Conservation (phyloP, 108 stramenopile species). For the Schizochytrium sp. region DNA sequence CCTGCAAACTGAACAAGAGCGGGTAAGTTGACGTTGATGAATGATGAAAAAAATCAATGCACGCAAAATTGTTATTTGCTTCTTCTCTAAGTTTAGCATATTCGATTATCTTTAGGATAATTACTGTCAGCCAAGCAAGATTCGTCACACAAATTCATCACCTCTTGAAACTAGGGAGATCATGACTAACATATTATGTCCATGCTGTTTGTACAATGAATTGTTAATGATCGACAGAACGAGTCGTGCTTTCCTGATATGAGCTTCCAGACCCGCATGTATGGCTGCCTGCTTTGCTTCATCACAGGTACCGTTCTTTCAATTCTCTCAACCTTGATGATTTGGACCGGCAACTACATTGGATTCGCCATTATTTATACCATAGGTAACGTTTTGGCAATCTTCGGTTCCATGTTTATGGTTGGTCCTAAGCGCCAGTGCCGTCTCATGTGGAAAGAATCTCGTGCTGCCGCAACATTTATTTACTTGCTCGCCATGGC, state of each 20-base stretch:
- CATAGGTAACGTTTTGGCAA: slow-evolving; percentile 42
- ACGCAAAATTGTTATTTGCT: too few species aligned
- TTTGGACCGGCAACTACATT: not conserved
- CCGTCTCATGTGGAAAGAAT: slow-evolving; percentile 46
- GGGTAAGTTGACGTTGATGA: not conserved
- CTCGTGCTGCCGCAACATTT: not conserved
- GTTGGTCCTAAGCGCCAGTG: slow-evolving; percentile 49
- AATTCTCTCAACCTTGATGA: not conserved
- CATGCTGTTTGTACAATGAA: too few species aligned
- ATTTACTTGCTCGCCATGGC: slow-evolving; percentile 25
- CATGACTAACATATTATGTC: not conserved
- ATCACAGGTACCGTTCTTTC: not conserved
- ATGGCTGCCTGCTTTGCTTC: slow-evolving; percentile 45
- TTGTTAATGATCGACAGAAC: not conserved
- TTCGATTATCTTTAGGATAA: too few species aligned
- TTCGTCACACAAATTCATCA: too few species aligned
- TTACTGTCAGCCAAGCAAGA: too few species aligned
- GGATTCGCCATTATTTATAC: slow-evolving; percentile 48
- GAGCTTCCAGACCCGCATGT: slow-evolving; percentile 58
- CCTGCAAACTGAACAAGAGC: slow-evolving; percentile 28
- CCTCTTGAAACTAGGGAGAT: not conserved
- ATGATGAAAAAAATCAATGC: too few species aligned
- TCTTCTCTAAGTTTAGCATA: too few species aligned
- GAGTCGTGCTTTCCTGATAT: slow-evolving; percentile 54
- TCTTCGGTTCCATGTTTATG: slow-evolving; percentile 49